Conservation (phyloP, 2,329 filamentous ascomycete species). For the Coniochaeta prunicola region DNA sequence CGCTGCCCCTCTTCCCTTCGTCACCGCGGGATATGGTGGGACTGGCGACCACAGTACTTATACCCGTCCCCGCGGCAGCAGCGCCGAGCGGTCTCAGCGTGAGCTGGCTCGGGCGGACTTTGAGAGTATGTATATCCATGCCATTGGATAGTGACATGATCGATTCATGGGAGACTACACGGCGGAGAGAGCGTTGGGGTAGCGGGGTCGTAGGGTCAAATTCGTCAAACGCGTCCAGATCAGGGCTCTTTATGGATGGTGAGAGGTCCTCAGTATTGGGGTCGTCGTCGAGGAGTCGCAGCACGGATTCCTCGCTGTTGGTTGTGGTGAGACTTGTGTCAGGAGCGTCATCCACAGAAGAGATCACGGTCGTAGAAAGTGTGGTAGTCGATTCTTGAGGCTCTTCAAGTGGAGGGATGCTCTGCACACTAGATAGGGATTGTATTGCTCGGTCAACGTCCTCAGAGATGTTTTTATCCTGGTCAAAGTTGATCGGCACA, state of each 20-base stretch:
- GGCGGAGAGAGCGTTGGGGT: conserved; percentile 41
- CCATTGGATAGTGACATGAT: conserved; percentile 81
- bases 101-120: conserved; percentile 68
- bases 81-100: conserved; percentile 47
- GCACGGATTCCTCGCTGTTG: conserved; percentile 26
- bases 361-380: conserved; percentile 4
- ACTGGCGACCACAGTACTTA: conserved; percentile 52
- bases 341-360: conserved; percentile 21
- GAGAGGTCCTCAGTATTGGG: conserved; percentile 15
- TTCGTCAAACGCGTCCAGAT: conserved; percentile 9
- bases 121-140: conserved; percentile 82
- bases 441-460: conserved; percentile 34
- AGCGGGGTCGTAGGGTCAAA: conserved; percentile 27
- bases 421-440: not conserved
- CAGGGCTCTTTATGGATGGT: conserved; percentile 14
- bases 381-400: not conserved
- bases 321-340: conserved; percentile 18
- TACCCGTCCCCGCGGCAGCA: conserved; percentile 41
- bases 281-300: conserved; percentile 16
- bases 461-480: not conserved
- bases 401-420: not conserved
- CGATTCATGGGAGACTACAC: conserved; percentile 75
- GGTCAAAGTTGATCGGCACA: not conserved
- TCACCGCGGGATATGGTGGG: conserved; percentile 40
- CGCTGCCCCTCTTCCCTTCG: conserved; percentile 41